Percentiles rank a stretch among this genome's conserved stretches.
phyloP scores from a whole-genome alignment of 1,284 basidiomycete genomes.

The Gymnopus androsaceus region DNA sequence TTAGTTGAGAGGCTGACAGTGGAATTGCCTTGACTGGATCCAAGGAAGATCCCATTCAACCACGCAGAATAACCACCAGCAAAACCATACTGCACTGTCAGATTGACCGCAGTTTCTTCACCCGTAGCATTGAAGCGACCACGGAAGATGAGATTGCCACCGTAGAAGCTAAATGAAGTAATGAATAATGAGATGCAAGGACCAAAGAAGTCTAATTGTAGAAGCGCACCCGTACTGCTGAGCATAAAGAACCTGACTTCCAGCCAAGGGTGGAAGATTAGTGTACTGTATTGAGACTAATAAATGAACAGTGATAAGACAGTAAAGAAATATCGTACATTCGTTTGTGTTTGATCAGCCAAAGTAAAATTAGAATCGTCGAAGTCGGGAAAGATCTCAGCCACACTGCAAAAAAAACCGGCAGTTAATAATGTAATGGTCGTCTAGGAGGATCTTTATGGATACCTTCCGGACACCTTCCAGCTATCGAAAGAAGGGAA shows the following conservation, averaged over 20 bases:
- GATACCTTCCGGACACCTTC: slow-evolving; percentile 51
- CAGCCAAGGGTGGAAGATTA: slow-evolving; percentile 45
- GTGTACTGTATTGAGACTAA: slow-evolving; percentile 37
- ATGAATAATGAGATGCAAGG: background rate
- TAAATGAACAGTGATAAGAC: background rate
- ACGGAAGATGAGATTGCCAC: slow-evolving; percentile 51
- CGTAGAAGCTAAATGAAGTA: slow-evolving; percentile 40
- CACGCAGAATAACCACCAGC: slow-evolving; percentile 53
- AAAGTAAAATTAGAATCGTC: slow-evolving; percentile 46
- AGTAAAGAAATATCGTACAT: slow-evolving; percentile 31
- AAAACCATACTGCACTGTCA: slow-evolving; percentile 50
- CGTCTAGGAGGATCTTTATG: background rate
- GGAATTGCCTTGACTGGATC: slow-evolving; percentile 45
- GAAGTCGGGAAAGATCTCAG: slow-evolving; percentile 46
- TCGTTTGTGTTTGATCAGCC: slow-evolving; percentile 44
- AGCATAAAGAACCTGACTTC: slow-evolving; percentile 45
- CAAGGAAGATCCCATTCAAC: slow-evolving; percentile 53
- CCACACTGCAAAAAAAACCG: slow-evolving; percentile 37
- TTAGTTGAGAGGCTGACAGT: slow-evolving; percentile 43
- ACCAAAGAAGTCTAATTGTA: background rate
- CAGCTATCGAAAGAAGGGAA: slow-evolving; percentile 42
- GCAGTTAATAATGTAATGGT: background rate
- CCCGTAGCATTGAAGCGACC: slow-evolving; percentile 52
- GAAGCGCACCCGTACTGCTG: slow-evolving; percentile 49
- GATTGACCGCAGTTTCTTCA: slow-evolving; percentile 41